Evolutionary conservation across 805 yeast genomes (phyloP), one percentile per base, ranked within the genome.

Genomic region (Yarrowia sp.): DNA sequence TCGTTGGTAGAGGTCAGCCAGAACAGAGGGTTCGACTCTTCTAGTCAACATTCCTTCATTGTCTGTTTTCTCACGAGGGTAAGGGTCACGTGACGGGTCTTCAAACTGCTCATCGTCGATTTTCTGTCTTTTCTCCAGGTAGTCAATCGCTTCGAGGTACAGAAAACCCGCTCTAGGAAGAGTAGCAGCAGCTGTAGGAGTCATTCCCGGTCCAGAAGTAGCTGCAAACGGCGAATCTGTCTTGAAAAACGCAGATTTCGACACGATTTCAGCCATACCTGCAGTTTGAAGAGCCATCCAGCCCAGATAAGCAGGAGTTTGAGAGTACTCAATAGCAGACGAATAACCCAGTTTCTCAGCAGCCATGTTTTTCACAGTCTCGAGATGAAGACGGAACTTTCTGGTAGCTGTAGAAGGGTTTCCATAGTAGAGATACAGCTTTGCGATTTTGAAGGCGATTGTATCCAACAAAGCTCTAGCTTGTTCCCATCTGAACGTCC

Each of bases 211-310:
- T n/a, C 61, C 66, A 57, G 17, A 17, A 18, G 65, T 41, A 14
- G 41, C 44, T 3, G 55, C 44, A 47, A 64, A 47, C 3, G 61
- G 62, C 22, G 45, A 28, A 17, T 65, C 43, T 11, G 50, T 18
- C 31, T 43, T 60, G 57, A 31, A 43, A 42, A 47, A 48, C n/a
- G 42, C 58, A 11, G 61, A 65, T n/a, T 31, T 47, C 1, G 32
- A 38, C 17, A 63, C 28, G 6, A 44, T 35, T 8, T 32, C 36
- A n/a, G 88, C 90, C 11, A 89, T 75, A 86, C 88, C 83, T 45
- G 84, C 81, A 68, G 84, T 82, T 71, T 89, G 96, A n/a, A 76
- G 71, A 0, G 86, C 81, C 10, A 80, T 70, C 96, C 96, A 89
- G 44, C 79, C 73, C 22, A 71, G 68, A 5, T 74, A 75, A 0